Evolutionary conservation across 2,329 filamentous ascomycete genomes (phyloP).

Genomic region (Pseudofabraea citricarpa): DNA sequence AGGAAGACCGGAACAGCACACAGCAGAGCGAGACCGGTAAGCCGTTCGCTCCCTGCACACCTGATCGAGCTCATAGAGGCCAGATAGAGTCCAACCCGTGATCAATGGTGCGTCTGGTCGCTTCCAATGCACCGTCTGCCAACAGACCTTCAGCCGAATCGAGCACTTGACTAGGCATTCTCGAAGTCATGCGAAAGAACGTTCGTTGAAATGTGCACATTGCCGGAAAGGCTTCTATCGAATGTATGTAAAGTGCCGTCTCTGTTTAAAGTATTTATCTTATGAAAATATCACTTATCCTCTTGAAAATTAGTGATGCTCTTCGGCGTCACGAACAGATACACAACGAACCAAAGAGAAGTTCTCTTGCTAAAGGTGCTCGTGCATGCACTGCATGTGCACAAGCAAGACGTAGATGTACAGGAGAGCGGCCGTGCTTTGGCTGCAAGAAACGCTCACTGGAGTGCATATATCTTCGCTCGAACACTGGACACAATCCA

Average conservation of each 20-base stretch:
- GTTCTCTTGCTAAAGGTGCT: conserved; percentile 12
- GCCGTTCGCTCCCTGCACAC: no score
- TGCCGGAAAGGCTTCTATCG: conserved; percentile 21
- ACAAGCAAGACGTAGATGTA: conserved; percentile 17
- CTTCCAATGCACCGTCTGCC: conserved; percentile 15
- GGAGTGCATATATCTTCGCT: conserved; percentile 14
- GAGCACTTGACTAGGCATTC: conserved; percentile 21
- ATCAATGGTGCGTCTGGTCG: conserved; percentile 6
- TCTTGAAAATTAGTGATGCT: no score
- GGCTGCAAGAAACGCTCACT: conserved; percentile 15
- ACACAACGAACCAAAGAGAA: conserved; percentile 17
- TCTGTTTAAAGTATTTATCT: neutral
- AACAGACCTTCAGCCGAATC: conserved; percentile 16
- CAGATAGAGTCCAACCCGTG: no score
- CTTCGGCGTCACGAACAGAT: conserved; percentile 19
- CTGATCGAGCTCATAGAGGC: no score
- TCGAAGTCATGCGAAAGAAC: conserved; percentile 17
- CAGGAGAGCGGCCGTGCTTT: conserved; percentile 12
- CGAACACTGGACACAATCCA: no score
- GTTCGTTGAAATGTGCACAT: conserved; percentile 15
- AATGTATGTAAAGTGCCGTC: no score
- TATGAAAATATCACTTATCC: no score
- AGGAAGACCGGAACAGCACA: no score
- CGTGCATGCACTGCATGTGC: conserved; percentile 19
- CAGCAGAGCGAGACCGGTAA: no score